Percentiles rank a stretch among this genome's conserved stretches.
These are phyloP conservation scores for Arthrinium phaeospermum DNA, from an alignment of 2,329 filamentous ascomycete genomes.

Conservation along the genomic window DNA sequence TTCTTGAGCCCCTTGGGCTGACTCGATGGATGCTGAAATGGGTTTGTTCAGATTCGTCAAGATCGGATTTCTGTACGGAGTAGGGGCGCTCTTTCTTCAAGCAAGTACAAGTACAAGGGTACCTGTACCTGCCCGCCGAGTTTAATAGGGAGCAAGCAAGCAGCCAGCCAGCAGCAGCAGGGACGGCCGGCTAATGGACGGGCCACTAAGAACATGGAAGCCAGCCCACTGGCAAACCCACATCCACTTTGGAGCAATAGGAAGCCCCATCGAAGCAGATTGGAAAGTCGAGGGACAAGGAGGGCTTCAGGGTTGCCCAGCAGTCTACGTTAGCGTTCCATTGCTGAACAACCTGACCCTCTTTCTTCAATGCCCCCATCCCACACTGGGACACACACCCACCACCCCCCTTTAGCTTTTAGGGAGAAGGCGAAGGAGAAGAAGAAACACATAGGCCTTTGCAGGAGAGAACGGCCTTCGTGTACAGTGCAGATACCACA, in stretches of 20 bases:
- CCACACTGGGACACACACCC: constrained; percentile 4
- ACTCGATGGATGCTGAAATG: not conserved
- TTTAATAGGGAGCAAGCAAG: not conserved
- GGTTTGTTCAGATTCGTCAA: not conserved
- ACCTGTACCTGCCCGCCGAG: not conserved
- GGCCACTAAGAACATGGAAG: not conserved
- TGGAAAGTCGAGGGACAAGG: constrained; percentile 10
- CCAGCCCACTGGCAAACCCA: not conserved
- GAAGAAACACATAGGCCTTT: not conserved
- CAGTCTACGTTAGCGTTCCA: constrained; percentile 14
- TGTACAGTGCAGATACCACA: constrained; percentile 2
- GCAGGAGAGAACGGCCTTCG: not conserved
- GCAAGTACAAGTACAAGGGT: not conserved
- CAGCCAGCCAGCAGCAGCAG: not conserved
- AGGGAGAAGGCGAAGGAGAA: not conserved
- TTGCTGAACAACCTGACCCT: not conserved
- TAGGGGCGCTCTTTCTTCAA: not conserved
- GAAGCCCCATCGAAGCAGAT: constrained; percentile 18
- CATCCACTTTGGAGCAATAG: constrained; percentile 17
- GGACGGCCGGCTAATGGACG: not conserved
- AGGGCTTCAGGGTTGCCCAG: constrained; percentile 17
- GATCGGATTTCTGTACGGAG: constrained; percentile 4
- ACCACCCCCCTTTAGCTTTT: not conserved
- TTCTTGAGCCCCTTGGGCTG: constrained; percentile 7
- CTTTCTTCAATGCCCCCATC: not conserved